Conservation (phyloP, 345 rosid species). For the Salix caprea region DNA sequence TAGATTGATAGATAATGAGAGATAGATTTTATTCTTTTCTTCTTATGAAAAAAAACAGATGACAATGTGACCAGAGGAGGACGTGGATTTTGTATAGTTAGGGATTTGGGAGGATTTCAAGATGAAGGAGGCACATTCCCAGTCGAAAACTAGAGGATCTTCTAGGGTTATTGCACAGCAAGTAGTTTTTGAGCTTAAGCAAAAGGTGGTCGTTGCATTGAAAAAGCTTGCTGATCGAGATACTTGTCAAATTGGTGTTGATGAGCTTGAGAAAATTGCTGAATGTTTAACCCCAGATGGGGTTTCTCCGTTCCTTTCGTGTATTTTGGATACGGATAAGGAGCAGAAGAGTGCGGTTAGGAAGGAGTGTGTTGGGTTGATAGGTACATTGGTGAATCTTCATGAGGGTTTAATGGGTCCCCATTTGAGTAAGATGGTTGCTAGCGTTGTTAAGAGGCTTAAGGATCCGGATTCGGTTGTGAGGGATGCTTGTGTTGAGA, state of each 20-base stretch:
- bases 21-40: not conserved
- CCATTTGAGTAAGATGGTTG: slow-evolving; percentile 62
- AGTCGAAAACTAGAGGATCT: slow-evolving; percentile 38
- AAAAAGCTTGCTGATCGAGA: slow-evolving; percentile 91
- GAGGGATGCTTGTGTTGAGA: slow-evolving; percentile 80
- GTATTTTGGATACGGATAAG: slow-evolving; percentile 68
- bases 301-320: slow-evolving; percentile 64
- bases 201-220: slow-evolving; percentile 62
- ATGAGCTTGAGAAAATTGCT: slow-evolving; percentile 72
- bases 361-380: slow-evolving; percentile 66
- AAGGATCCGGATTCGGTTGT: slow-evolving; percentile 82
- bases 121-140: slow-evolving; percentile 47
- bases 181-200: slow-evolving; percentile 59
- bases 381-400: slow-evolving; percentile 54
- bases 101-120: not conserved
- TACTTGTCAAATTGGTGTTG: slow-evolving; percentile 70
- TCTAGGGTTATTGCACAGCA: slow-evolving; percentile 28
- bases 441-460: slow-evolving; percentile 75
- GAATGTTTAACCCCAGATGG: slow-evolving; percentile 51
- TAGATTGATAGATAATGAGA: too few relatives aligned
- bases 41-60: too few relatives aligned
- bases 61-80: too few relatives aligned
- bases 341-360: slow-evolving; percentile 66
- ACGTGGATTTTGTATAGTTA: too few relatives aligned
- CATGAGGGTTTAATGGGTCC: slow-evolving; percentile 50